phyloP scores from a whole-genome alignment of 2,329 filamentous ascomycete species.

The Phaeoacremonium minimum region DNA sequence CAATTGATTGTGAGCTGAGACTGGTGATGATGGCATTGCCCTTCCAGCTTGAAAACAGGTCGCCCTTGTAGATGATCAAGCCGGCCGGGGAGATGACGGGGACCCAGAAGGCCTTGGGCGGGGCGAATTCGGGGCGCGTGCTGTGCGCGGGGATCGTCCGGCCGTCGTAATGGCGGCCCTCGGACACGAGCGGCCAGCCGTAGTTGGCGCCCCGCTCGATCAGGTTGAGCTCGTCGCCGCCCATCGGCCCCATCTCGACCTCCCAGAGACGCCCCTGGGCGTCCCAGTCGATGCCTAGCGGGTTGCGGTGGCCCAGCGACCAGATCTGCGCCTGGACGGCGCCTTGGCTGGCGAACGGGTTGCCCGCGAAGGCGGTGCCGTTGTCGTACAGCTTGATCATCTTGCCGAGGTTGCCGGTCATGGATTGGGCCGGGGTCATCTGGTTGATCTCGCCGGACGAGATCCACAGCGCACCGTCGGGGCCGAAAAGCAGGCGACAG shows the following conservation, averaged over 20 bases:
- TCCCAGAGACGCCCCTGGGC: constrained; percentile 27
- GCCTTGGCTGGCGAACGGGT: constrained; percentile 24
- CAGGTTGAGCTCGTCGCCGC: constrained; percentile 29
- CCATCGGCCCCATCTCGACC: constrained; percentile 27
- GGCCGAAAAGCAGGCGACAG: constrained; percentile 23
- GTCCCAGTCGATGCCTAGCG: constrained; percentile 26
- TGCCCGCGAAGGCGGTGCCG: constrained; percentile 22
- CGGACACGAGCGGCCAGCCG: constrained; percentile 25
- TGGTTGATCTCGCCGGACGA: constrained; percentile 26
- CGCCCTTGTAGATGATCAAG: constrained; percentile 27
- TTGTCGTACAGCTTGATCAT: constrained; percentile 25
- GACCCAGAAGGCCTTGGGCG: constrained; percentile 26
- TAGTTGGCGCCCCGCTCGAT: constrained; percentile 26
- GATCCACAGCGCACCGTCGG: constrained; percentile 23
- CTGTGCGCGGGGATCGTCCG: constrained; percentile 21
- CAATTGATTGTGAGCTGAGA: constrained; percentile 19
- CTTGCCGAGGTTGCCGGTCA: constrained; percentile 27
- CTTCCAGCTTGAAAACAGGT: constrained; percentile 24
- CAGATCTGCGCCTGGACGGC: constrained; percentile 22
- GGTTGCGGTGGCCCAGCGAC: constrained; percentile 26
- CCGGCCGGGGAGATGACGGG: constrained; percentile 27
- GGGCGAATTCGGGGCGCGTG: constrained; percentile 21
- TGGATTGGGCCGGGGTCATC: constrained; percentile 22
- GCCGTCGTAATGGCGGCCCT: constrained; percentile 26
- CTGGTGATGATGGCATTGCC: constrained; percentile 25